Percentiles rank a stretch among this genome's conserved stretches.
phyloP scores from a whole-genome alignment of 2,329 filamentous ascomycete genomes.

The Beauveria varroae region DNA sequence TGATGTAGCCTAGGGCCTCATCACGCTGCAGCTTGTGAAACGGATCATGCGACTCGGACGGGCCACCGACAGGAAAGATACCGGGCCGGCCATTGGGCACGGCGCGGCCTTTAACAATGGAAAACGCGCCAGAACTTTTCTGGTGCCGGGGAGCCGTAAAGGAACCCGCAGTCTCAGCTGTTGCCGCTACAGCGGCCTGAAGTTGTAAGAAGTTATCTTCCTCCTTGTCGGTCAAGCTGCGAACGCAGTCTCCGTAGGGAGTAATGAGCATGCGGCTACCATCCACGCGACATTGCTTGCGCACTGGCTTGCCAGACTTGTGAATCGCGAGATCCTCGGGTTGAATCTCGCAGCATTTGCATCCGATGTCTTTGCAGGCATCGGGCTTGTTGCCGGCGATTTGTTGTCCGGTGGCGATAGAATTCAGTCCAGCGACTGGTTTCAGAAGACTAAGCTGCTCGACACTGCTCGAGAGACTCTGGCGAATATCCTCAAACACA shows the following conservation, averaged over 20 bases:
- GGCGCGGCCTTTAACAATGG: constrained; percentile 55
- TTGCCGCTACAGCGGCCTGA: constrained; percentile 49
- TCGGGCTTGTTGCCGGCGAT: constrained; percentile 16
- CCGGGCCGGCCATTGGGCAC: constrained; percentile 57
- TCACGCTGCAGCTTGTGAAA: constrained; percentile 59
- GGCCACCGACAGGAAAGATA: constrained; percentile 47
- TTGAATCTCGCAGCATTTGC: constrained; percentile 33
- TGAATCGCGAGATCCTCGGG: constrained; percentile 47
- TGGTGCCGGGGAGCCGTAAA: constrained; percentile 51
- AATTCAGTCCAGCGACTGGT: constrained; percentile 21
- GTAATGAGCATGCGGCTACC: constrained; percentile 65
- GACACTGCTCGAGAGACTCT: constrained; percentile 24
- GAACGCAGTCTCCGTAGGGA: constrained; percentile 68
- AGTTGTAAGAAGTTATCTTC: constrained; percentile 64
- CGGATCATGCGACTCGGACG: constrained; percentile 46
- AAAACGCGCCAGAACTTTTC: constrained; percentile 47
- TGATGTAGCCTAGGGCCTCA: constrained; percentile 60
- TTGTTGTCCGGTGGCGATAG: background rate
- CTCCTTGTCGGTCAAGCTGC: constrained; percentile 60
- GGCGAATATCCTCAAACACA: constrained; percentile 29
- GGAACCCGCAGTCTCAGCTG: constrained; percentile 43
- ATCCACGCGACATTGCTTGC: constrained; percentile 50
- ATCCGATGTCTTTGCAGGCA: constrained; percentile 29
- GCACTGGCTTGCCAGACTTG: constrained; percentile 49
- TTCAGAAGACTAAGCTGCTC: constrained; percentile 32